Evolutionary conservation across 2,329 filamentous ascomycete genomes (phyloP), one percentile per base, ranked within the genome.

Genomic region (Drechslerella dactyloides): DNA sequence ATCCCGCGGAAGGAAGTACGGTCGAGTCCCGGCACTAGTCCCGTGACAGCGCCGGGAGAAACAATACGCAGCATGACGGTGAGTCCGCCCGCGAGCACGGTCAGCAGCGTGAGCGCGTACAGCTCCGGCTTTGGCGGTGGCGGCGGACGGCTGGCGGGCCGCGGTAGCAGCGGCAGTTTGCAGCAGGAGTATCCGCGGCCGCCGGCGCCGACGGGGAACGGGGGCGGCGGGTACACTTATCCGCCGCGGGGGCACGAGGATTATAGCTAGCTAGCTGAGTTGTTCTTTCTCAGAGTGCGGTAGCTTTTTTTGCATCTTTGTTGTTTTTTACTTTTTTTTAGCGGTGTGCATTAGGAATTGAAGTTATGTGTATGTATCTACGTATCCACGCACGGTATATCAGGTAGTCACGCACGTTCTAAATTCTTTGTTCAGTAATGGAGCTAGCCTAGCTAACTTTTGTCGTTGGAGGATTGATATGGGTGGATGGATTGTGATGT

Each of bases 91-190:
- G 48, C 55, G 35, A 72, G 68, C 17, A 65, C 54, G 1, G 50
- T 72, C 23, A 72, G 68, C 51, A 61, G 44, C 15, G 17, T 59
- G 40, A 72, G 54, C 30, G 46, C 24, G 5, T 21, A 48, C 33
- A 65, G 61, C 24, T 72, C 68, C 7, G 68, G 68, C 13, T 72
- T 72, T 40, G 60, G 60, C 4, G 68, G 55, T 13, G 68, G 68
- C 6, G 68, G 68, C 17, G 68, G 68, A 1, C 24, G 46, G 24
- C 27, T 72, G 21, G 68, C 68, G 7, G 68, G 68, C 17, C 51
- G 68, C 15, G 68, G 68, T 6, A 59, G 51, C 15, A 58, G 42
- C 15, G 30, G 10, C 19, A 35, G 42, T 6, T n/a, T n/a, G n/a
- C n/a, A n/a, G n/a, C 44, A 52, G 15, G 55, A 55, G 3, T 72